phyloP scores from a whole-genome alignment of 2,329 filamentous ascomycete genomes.

The Stagonosporopsis tanaceti region DNA sequence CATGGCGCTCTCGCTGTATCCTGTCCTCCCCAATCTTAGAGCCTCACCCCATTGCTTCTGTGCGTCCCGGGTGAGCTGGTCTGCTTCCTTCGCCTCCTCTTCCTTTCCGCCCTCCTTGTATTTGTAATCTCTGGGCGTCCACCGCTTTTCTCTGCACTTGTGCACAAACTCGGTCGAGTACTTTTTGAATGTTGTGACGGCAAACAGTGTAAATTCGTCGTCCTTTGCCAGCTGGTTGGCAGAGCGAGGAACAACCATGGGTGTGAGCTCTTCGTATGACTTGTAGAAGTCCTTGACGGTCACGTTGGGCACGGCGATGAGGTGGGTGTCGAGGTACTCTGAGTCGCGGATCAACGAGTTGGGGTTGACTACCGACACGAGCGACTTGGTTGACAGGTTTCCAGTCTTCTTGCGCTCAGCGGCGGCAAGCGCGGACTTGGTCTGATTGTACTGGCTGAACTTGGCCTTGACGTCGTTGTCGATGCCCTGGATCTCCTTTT shows the following conservation, averaged over 20 bases:
- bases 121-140: conserved; percentile 94
- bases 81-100: conserved; percentile 86
- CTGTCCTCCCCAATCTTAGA: conserved; percentile 83
- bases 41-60: conserved; percentile 93
- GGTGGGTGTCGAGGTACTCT: conserved; percentile 95
- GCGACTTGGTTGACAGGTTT: conserved; percentile 92
- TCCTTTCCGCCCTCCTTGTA: conserved; percentile 89
- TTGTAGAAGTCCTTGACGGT: conserved; percentile 87
- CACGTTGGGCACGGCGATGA: conserved; percentile 84
- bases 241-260: conserved; percentile 94
- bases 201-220: conserved; percentile 87
- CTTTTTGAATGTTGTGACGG: conserved; percentile 94
- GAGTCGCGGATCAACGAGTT: conserved; percentile 78
- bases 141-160: conserved; percentile 91
- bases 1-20: conserved; percentile 96
- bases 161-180: conserved; percentile 85
- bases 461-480: conserved; percentile 97
- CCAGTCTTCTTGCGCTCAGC: conserved; percentile 90
- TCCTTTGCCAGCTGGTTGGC: conserved; percentile 81
- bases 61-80: conserved; percentile 82
- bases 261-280: conserved; percentile 84
- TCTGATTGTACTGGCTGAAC: conserved; percentile 90
- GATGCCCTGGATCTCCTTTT: conserved; percentile 91
- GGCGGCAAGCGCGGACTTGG: conserved; percentile 82
- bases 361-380: conserved; percentile 87